phyloP scores from a whole-genome alignment of 1,284 basidiomycete species.

The Grifola frondosa region DNA sequence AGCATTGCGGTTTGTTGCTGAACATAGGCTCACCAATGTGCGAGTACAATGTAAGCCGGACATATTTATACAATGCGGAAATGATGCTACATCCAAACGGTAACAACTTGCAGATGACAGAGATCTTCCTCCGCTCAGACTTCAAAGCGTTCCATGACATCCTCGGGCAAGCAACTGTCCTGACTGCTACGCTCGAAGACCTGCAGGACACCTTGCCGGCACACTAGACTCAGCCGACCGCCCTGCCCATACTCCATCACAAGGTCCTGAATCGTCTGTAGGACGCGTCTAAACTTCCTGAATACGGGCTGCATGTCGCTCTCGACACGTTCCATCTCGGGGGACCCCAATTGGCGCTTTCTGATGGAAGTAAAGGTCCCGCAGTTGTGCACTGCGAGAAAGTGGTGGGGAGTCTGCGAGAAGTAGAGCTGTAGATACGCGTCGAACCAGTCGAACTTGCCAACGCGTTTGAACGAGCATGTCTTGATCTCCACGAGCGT shows the following conservation, averaged over 20 bases:
- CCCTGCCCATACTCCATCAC: slow-evolving; percentile 44
- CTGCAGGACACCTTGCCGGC: slow-evolving; percentile 37
- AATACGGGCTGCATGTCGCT: slow-evolving; percentile 34
- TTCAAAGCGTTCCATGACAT: slow-evolving; percentile 37
- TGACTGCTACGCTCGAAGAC: slow-evolving; percentile 42
- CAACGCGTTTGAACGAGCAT: slow-evolving; percentile 33
- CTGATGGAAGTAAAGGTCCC: slow-evolving; percentile 43
- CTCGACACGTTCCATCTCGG: slow-evolving; percentile 33
- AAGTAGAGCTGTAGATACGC: slow-evolving; percentile 52
- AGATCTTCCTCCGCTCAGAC: too few relatives aligned
- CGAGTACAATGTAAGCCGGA: too few relatives aligned
- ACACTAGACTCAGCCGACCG: slow-evolving; percentile 48
- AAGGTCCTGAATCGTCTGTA: slow-evolving; percentile 41
- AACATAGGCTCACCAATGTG: too few relatives aligned
- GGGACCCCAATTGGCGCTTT: slow-evolving; percentile 38
- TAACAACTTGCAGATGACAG: too few relatives aligned
- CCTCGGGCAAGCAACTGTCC: slow-evolving; percentile 41
- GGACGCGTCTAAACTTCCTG: slow-evolving; percentile 39
- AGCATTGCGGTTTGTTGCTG: too few relatives aligned
- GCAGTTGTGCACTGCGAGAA: slow-evolving; percentile 47
- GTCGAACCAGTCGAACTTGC: slow-evolving; percentile 44
- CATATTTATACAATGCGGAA: too few relatives aligned
- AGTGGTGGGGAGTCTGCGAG: slow-evolving; percentile 52
- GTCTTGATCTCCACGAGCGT: slow-evolving; percentile 50
- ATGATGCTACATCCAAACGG: too few relatives aligned